Base-by-base conservation (phyloP, 2,329 filamentous ascomycete genomes). In the Trichophyton simii region DNA sequence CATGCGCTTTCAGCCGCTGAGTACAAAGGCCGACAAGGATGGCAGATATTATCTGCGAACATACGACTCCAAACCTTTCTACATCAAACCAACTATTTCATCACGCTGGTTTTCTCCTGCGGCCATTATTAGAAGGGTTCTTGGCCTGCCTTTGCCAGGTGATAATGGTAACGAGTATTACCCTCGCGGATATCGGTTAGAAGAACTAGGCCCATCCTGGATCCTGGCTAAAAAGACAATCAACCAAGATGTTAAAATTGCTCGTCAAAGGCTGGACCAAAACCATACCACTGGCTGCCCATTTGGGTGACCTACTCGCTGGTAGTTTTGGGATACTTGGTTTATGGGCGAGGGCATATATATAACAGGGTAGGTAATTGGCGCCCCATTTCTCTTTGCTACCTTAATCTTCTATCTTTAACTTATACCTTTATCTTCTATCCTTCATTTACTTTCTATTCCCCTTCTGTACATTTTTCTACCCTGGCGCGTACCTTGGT, bases 61-160 rank as follows among this genome's bases (percentile, higher is more conserved):
- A 44, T 87, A 83, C 71, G 77, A 84, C 18, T 80, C 82, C 9
- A 80, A 83, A 57, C 87, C 87, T 1, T 87, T 82, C 72, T 88
- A 87, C 70, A 76, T 82, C 28, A 78, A 80, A 63, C 78, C 78
- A 28, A 86, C 80, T 0, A 70, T 81, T 41, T 82, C 79, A 81
- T 82, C 79, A 67, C 80, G 82, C 63, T 89, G 81, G 83, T 9
- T 50, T 46, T 82, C 82, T 3, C 84, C 79, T 0, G 70, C 71
- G 63, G 84, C 79, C 0, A 78, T 78, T 76, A 61, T 82, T 8
- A 78, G 73, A 31, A 71, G 78, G 67, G 57, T 74, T 3, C 65
- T 77, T 38, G 79, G 80, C 2, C 71, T 73, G 18, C 73, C 76
- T 28, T 65, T 80, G 15, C 80, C 80, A 0, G 78, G 77, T n/a